phyloP scores from a whole-genome alignment of 139 green algal genomes.

The Micractinium sp. region DNA sequence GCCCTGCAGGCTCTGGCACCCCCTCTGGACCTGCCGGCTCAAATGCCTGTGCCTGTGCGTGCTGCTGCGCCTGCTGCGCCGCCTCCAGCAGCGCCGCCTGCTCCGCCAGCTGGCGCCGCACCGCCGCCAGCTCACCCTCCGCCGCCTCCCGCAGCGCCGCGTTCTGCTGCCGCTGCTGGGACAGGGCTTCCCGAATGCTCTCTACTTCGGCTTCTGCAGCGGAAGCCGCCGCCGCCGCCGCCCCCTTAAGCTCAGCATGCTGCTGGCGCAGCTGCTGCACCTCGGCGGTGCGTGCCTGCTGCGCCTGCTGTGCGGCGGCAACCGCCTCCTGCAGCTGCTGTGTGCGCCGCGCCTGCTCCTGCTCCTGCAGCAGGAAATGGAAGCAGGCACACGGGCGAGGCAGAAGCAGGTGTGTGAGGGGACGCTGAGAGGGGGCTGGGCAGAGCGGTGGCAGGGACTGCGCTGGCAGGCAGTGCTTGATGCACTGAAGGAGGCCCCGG shows the following conservation, averaged over 20 bases:
- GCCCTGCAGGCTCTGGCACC: neutral
- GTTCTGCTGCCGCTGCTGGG: slow-evolving; percentile 11
- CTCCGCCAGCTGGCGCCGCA: slow-evolving; percentile 8
- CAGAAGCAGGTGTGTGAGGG: neutral
- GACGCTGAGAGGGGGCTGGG: too few species aligned
- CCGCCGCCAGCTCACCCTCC: slow-evolving; percentile 6
- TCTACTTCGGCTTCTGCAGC: neutral
- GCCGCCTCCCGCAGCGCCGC: slow-evolving; percentile 7
- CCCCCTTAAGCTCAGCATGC: neutral
- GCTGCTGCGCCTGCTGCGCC: neutral
- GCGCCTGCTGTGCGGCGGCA: neutral
- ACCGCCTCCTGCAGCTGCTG: slow-evolving; percentile 27
- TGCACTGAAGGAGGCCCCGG: too few species aligned
- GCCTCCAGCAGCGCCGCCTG: neutral
- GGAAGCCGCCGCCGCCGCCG: neutral
- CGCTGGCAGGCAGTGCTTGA: too few species aligned
- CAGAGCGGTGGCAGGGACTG: too few species aligned
- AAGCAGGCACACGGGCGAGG: neutral
- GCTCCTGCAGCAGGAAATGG: slow-evolving; percentile 10
- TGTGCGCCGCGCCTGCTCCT: slow-evolving; percentile 9
- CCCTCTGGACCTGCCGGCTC: neutral
- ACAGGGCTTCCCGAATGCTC: neutral
- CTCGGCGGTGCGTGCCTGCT: slow-evolving; percentile 12
- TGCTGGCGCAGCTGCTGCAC: slow-evolving; percentile 13
- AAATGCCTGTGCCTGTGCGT: neutral